phyloP scores from a whole-genome alignment of 164 flowering plant genomes.

The Nelumbo lutea region DNA sequence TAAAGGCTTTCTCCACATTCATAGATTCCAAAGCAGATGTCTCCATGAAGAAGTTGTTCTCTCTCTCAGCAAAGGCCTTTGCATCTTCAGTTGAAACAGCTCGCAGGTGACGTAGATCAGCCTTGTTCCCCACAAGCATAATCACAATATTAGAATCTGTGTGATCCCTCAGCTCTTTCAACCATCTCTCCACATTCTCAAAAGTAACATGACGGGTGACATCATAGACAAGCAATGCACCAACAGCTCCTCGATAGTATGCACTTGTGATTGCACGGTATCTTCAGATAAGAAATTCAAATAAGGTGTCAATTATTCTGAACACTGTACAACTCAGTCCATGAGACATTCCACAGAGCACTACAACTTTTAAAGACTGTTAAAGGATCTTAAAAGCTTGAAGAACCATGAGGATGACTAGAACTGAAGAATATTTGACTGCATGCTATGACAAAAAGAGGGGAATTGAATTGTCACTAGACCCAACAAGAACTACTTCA shows the following conservation, averaged over 20 bases:
- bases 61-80: slow-evolving; percentile 58
- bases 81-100: slow-evolving; percentile 68
- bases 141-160: slow-evolving; percentile 67
- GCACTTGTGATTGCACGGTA: slow-evolving; percentile 93
- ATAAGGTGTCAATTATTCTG: not conserved
- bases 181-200: slow-evolving; percentile 80
- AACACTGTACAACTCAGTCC: too few relatives aligned
- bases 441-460: too few relatives aligned
- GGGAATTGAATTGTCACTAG: too few relatives aligned
- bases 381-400: too few relatives aligned
- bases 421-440: too few relatives aligned
- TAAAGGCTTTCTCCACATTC: slow-evolving; percentile 77
- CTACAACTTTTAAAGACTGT: too few relatives aligned
- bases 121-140: slow-evolving; percentile 86
- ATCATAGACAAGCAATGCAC: slow-evolving; percentile 78
- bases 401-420: too few relatives aligned
- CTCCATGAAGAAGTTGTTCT: slow-evolving; percentile 71
- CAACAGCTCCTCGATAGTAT: slow-evolving; percentile 86
- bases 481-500: too few relatives aligned
- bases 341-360: too few relatives aligned
- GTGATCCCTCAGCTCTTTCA: slow-evolving; percentile 73
- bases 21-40: slow-evolving; percentile 75
- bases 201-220: slow-evolving; percentile 79
- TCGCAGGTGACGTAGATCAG: slow-evolving; percentile 68
- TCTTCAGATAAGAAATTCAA: slow-evolving; percentile 24